Conservation (phyloP, 306 rosid genomes). For the Sicyos baderoa region DNA sequence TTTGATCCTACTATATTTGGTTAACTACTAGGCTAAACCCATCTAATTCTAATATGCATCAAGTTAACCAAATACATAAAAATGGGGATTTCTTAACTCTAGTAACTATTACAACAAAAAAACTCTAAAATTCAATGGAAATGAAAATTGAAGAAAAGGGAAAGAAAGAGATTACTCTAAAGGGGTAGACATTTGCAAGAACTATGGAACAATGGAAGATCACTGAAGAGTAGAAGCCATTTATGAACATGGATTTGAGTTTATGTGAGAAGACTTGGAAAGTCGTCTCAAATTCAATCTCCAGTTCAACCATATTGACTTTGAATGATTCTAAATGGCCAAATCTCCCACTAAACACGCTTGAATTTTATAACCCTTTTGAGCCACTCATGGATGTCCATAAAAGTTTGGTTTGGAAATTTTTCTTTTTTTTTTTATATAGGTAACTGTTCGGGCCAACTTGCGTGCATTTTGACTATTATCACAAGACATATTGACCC, state of each 20-base stretch:
- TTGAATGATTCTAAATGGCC: neutral
- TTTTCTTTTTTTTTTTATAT: no score
- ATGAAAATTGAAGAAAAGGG: neutral
- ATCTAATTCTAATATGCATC: neutral
- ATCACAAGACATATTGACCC: no score
- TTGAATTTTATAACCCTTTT: neutral
- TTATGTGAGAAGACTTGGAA: conserved; percentile 4
- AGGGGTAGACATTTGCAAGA: conserved; percentile 58
- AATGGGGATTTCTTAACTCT: neutral
- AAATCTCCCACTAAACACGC: neutral
- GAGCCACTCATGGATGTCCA: neutral
- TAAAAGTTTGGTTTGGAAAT: neutral
- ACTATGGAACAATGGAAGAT: neutral
- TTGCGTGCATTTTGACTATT: no score
- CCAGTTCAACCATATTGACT: neutral
- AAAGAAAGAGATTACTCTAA: conserved; percentile 39
- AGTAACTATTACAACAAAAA: neutral
- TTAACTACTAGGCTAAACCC: no score
- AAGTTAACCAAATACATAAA: neutral
- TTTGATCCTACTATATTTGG: no score
- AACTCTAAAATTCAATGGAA: conserved; percentile 8
- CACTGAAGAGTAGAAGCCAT: neutral
- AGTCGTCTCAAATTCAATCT: neutral
- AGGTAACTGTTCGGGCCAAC: no score
- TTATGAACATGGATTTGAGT: neutral